Percentiles rank a stretch among this genome's conserved stretches.
Evolutionary conservation across 306 rosid species (phyloP).

Genomic region (Mucuna pruriens): DNA sequence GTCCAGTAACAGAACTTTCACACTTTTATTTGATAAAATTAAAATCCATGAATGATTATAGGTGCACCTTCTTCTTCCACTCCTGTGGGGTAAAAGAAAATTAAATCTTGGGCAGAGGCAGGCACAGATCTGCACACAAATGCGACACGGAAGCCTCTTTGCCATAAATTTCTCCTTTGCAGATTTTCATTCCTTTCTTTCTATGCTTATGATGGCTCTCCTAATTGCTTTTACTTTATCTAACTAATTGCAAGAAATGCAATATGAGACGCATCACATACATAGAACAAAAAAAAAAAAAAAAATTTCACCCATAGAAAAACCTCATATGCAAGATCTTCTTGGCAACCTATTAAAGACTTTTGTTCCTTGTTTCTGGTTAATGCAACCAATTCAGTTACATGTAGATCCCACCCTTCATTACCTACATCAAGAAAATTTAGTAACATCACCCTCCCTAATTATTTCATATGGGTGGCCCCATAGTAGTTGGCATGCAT

Average conservation of each 20-base stretch:
- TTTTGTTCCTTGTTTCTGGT: not conserved
- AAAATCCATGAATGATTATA: not conserved
- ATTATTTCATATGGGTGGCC: slow-evolving; percentile 45
- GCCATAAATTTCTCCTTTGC: not conserved
- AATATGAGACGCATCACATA: not conserved
- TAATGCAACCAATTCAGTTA: slow-evolving; percentile 36
- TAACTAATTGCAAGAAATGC: not conserved
- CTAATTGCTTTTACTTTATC: not conserved
- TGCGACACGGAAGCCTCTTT: not conserved
- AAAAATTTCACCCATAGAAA: not conserved
- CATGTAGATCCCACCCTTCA: slow-evolving; percentile 33
- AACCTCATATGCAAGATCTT: not conserved
- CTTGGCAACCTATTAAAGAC: slow-evolving; percentile 12
- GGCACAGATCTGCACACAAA: not conserved
- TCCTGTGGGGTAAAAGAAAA: not conserved
- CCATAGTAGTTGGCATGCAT: slow-evolving; percentile 40
- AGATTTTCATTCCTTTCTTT: not conserved
- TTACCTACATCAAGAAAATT: slow-evolving; percentile 36
- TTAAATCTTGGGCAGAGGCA: not conserved
- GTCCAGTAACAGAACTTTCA: not conserved
- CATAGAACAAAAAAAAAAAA: not conserved
- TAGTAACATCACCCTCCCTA: slow-evolving; percentile 27
- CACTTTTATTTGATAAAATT: not conserved
- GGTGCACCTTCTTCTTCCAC: not conserved
- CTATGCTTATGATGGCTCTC: slow-evolving; percentile 6